Conservation (phyloP, 768 basidiomycete species). For the Macrocybe gigantea region DNA sequence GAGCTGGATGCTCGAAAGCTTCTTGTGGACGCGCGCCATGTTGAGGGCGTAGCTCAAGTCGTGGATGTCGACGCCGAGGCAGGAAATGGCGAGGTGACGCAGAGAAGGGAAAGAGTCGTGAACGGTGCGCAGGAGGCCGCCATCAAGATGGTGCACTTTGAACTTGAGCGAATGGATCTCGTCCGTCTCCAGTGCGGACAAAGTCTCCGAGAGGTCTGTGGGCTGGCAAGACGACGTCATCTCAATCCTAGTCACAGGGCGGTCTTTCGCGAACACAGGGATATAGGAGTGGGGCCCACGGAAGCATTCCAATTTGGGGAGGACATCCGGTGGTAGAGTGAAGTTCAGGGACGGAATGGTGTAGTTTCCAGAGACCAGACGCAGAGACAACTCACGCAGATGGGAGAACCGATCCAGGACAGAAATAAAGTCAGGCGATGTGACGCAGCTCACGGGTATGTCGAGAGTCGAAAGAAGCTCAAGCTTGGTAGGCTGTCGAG, state of each 20-base stretch:
- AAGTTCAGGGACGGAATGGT: slow-evolving; percentile 7
- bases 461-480: slow-evolving; percentile 8
- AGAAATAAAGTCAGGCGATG: slow-evolving; percentile 7
- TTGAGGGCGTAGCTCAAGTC: slow-evolving; percentile 7
- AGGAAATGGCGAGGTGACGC: slow-evolving; percentile 12
- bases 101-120: slow-evolving; percentile 11
- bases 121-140: slow-evolving; percentile 8
- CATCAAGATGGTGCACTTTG: slow-evolving; percentile 8
- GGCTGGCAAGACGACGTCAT: slow-evolving; percentile 9
- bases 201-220: slow-evolving; percentile 4
- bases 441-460: slow-evolving; percentile 11
- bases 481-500: slow-evolving; percentile 3
- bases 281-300: slow-evolving; percentile 12
- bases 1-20: slow-evolving; percentile 9
- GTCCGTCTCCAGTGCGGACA: slow-evolving; percentile 3
- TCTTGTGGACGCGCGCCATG: slow-evolving; percentile 3
- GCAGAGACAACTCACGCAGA: slow-evolving; percentile 9
- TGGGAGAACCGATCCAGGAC: slow-evolving; percentile 4
- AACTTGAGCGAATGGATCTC: slow-evolving; percentile 10
- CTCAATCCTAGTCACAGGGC: slow-evolving; percentile 7
- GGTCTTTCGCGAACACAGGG: slow-evolving; percentile 8
- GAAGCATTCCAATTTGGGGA: slow-evolving; percentile 12
- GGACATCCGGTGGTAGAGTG: slow-evolving; percentile 8
- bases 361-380: slow-evolving; percentile 7
- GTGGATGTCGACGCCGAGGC: slow-evolving; percentile 11